Percentiles rank a stretch among this genome's conserved stretches.
phyloP scores from a whole-genome alignment of 2,329 filamentous ascomycete genomes.

The Talaromyces sp. region DNA sequence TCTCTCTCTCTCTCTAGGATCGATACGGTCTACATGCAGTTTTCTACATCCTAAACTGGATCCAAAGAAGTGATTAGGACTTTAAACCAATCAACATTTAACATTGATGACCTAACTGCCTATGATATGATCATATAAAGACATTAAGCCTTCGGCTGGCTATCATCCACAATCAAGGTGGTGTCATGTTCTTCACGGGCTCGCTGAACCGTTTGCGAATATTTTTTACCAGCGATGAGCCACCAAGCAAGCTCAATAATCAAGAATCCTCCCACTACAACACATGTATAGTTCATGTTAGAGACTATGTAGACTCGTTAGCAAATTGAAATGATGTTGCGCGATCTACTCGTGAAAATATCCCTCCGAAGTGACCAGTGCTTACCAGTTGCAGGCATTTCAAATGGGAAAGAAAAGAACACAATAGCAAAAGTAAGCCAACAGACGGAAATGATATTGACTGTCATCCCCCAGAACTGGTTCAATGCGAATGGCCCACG shows the following conservation, averaged over 20 bases:
- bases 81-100: neutral
- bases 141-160: neutral
- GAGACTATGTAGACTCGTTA: conserved; percentile 15
- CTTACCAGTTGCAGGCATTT: conserved; percentile 36
- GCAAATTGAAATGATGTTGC: neutral
- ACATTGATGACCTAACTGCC: too few relatives aligned
- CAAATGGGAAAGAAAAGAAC: conserved; percentile 51
- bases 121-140: too few relatives aligned
- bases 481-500: conserved; percentile 52
- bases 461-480: conserved; percentile 41
- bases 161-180: conserved; percentile 14
- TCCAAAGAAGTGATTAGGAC: neutral
- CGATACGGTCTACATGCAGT: conserved; percentile 22
- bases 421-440: conserved; percentile 56
- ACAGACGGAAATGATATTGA: conserved; percentile 49
- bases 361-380: conserved; percentile 9
- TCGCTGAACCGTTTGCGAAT: conserved; percentile 43
- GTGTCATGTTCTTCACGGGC: conserved; percentile 61
- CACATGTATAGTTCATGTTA: conserved; percentile 57
- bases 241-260: conserved; percentile 47
- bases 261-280: conserved; percentile 48
- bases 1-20: too few relatives aligned
- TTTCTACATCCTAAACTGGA: neutral
- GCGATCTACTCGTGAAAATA: neutral
- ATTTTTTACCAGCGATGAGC: conserved; percentile 45